Evolutionary conservation across 331 rosid genomes (phyloP), one percentile per base, ranked within the genome.

Genomic region (Acacia pycnantha): DNA sequence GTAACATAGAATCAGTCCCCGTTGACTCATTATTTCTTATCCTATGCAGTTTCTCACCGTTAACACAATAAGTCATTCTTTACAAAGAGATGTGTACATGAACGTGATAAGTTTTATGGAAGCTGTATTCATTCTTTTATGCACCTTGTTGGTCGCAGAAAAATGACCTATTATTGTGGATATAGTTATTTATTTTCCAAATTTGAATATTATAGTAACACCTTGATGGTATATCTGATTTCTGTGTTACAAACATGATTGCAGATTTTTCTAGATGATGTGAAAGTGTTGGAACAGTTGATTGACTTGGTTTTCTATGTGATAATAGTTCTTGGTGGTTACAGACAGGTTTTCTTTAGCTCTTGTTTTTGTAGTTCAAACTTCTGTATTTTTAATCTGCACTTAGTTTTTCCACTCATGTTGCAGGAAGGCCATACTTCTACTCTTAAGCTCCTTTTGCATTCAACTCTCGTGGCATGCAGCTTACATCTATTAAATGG

Each of bases 261-360:
- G 59, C 94, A 93, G 99, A 86, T 90, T 88, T 86, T 93, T 84
- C 89, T 92, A 18, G 99, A 92, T 73, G 97, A 95, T 82, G 92
- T 88, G 48, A 93, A 95, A 88, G 83, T 83, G 78, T 70, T 88
- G 73, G 98, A 91, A 80, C 98, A 92, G 88, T 93, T 90, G 77
- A 87, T 91, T 79, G 99, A 95, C 85, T 77, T 95, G 87, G 93
- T 92, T 87, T 90, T 92, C 87, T 95, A 90, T 88, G 80, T 88
- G 86, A 90, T 93, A 41, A 86, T 91, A 66, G 88, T 90, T 79
- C 92, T 90, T 73, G 90, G 90, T 76, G 88, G 94, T 82, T 85
- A 79, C 79, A 88, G 90, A 88, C 93, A 90, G 99, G 99, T 95
- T 79, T 77, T 82, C 76, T 83, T 72, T 27, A 79, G 50, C 80